A percentile compares a stretch with the other conserved stretches of the same genome.
Conservation (phyloP, 2,329 filamentous ascomycete species). For the Trichoderma sp. region DNA sequence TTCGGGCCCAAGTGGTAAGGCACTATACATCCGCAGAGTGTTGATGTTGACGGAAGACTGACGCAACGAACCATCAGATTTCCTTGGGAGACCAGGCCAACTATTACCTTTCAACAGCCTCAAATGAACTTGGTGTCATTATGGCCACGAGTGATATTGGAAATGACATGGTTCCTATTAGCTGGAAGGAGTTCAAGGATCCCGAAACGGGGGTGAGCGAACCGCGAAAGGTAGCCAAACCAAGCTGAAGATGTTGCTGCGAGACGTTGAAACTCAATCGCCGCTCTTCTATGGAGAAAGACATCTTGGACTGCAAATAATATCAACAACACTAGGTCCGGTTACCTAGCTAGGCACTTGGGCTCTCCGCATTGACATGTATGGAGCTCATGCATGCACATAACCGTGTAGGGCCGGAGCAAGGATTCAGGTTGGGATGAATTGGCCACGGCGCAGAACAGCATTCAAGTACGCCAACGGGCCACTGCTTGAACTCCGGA, state of each 20-base stretch:
- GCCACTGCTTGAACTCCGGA: not conserved
- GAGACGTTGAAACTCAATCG: not conserved
- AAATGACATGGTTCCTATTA: conserved; percentile 88
- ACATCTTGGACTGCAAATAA: not conserved
- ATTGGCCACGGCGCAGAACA: not conserved
- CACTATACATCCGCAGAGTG: conserved; percentile 21
- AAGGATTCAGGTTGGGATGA: not conserved
- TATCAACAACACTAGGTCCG: not conserved
- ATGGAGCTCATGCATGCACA: not conserved
- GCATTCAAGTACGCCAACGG: not conserved
- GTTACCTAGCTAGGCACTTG: not conserved
- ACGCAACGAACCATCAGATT: conserved; percentile 50
- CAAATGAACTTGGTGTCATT: conserved; percentile 89
- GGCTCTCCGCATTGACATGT: not conserved
- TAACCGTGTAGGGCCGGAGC: not conserved
- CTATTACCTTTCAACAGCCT: conserved; percentile 91
- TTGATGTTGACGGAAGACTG: not conserved
- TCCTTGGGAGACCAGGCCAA: conserved; percentile 90
- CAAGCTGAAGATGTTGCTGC: conserved; percentile 36
- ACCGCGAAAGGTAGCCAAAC: conserved; percentile 89
- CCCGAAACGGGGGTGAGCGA: conserved; percentile 74
- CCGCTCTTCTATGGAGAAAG: not conserved
- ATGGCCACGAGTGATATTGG: conserved; percentile 87
- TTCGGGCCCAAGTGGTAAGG: conserved; percentile 76
- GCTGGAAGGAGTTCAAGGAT: conserved; percentile 94